Conservation (phyloP, 1,284 basidiomycete species). For the Ustilago esculenta region DNA sequence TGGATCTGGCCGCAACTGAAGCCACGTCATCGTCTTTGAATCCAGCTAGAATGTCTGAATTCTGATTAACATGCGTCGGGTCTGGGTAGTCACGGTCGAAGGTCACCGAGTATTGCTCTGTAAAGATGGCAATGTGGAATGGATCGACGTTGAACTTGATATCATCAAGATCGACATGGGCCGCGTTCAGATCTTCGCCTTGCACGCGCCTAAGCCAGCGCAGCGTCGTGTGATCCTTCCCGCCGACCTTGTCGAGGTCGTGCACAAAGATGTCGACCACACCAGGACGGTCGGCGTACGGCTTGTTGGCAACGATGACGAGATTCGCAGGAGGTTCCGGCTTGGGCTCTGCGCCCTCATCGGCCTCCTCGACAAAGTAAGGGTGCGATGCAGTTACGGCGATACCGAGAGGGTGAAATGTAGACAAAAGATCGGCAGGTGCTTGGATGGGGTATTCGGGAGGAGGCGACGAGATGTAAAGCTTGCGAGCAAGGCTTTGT, state of each 20-base stretch:
- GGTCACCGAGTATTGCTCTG: slow-evolving; percentile 41
- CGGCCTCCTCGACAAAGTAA: slow-evolving; percentile 31
- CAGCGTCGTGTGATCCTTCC: slow-evolving; percentile 31
- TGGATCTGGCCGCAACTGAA: slow-evolving; percentile 1
- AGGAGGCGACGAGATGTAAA: slow-evolving; percentile 44
- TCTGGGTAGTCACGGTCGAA: slow-evolving; percentile 35
- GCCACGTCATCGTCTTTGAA: slow-evolving; percentile 30
- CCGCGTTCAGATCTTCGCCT: slow-evolving; percentile 12
- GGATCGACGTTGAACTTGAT: slow-evolving; percentile 29
- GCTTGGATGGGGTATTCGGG: slow-evolving; percentile 24
- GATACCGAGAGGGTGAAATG: slow-evolving; percentile 51
- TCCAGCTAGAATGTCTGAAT: slow-evolving; percentile 28
- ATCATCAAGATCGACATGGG: slow-evolving; percentile 19
- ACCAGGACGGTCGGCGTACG: slow-evolving; percentile 33
- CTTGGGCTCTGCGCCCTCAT: slow-evolving; percentile 16
- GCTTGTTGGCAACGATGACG: slow-evolving; percentile 50
- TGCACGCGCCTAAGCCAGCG: slow-evolving; percentile 49
- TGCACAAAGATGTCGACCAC: slow-evolving; percentile 56
- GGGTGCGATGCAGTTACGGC: slow-evolving; percentile 43
- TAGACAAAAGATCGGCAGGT: slow-evolving; percentile 25
- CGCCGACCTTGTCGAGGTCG: slow-evolving; percentile 40
- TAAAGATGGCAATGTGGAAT: slow-evolving; percentile 42
- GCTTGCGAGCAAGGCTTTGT: slow-evolving; percentile 23
- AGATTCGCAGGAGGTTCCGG: slow-evolving; percentile 38
- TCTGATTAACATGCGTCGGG: slow-evolving; percentile 17